Evolutionary conservation across 257 asterid genomes (phyloP), one percentile per base, ranked within the genome.

Genomic region (Haberlea rhodopensis): DNA sequence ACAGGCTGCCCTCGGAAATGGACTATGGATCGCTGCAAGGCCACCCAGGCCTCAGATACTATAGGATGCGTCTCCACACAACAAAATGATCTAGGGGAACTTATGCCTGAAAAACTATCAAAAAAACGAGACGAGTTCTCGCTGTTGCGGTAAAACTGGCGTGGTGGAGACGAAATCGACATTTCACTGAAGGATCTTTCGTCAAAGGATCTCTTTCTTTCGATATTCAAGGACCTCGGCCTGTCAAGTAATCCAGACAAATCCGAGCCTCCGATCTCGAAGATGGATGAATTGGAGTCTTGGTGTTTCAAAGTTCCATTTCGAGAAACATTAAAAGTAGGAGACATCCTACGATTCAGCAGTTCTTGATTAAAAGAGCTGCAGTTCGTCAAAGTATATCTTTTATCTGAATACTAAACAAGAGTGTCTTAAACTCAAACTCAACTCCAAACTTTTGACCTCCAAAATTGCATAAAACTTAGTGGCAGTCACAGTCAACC

Each of bases 161-260:
- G 79, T 0, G 85, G 82, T 0, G 95, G 96, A 20, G 96, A 91
- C 6, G 94, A 63, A 48, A 84, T 76, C 7, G 95, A 86, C 82
- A 91, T 60, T 31, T 91, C 98, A 49, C 90, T 82, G 66, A 91
- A 74, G 23, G 98, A 91, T 55, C 96, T 81, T 63, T 91, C 98
- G 45, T 88, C 98, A 8, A 91, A 91, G 1, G 98, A 91, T 69
- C 94, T 88, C 82, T 88, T 88, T 74, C 96, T 80, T 62, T 91
- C 98, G 48, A 81, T 76, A 28, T 69, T 84, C 57, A 91, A 72
- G 0, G 78, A 75, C 74, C 91, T 81, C 4, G 87, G 87, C 57
- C 72, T 82, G n/a, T 85, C 95, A 54, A 86, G 59, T 34, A 90
- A 66, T 34, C 87, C 74, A 3, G 82, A 72, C 71, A 87, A 70